Conservation (phyloP, 2,329 filamentous ascomycete species). For the Paraphoma chrysanthemicola region DNA sequence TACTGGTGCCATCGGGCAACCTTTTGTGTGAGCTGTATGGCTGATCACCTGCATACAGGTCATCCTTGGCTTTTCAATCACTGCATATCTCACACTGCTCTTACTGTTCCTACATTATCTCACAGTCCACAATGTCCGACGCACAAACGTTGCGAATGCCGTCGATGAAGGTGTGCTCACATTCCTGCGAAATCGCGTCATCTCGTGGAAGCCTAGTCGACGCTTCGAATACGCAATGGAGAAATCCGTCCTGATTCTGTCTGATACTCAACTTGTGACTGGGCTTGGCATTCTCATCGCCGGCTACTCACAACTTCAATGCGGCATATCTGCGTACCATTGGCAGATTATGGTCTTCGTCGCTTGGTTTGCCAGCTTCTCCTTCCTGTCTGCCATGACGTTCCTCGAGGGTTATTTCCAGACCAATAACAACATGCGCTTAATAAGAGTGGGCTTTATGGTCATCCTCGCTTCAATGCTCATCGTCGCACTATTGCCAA, state of each 20-base stretch:
- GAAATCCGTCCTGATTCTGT: conserved; percentile 36
- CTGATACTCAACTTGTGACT: conserved; percentile 34
- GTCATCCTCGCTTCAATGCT: conserved; percentile 20
- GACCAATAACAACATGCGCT: conserved; percentile 26
- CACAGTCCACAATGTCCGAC: conserved; percentile 17
- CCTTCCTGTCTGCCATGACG: conserved; percentile 24
- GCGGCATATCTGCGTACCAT: conserved; percentile 33
- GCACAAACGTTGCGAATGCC: conserved; percentile 15
- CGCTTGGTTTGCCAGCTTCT: conserved; percentile 32
- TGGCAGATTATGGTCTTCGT: conserved; percentile 37
- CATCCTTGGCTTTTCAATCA: conserved; percentile 35
- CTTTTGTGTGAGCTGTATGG: neutral
- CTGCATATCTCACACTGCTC: conserved; percentile 30
- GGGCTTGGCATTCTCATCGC: conserved; percentile 29
- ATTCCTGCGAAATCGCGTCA: conserved; percentile 16
- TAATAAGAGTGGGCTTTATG: conserved; percentile 29
- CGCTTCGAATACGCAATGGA: conserved; percentile 35
- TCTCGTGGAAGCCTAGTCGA: conserved; percentile 26
- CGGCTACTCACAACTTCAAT: conserved; percentile 31
- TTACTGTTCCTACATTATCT: conserved; percentile 23
- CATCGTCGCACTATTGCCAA: conserved; percentile 30
- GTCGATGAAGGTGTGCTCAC: conserved; percentile 21
- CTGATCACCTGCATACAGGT: conserved; percentile 15
- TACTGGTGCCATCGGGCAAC: neutral
- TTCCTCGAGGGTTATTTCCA: conserved; percentile 29